These are phyloP conservation scores for Astrothelium subdiscretum DNA, from an alignment of 495 filamentous ascomycete species.

Conservation along the genomic window DNA sequence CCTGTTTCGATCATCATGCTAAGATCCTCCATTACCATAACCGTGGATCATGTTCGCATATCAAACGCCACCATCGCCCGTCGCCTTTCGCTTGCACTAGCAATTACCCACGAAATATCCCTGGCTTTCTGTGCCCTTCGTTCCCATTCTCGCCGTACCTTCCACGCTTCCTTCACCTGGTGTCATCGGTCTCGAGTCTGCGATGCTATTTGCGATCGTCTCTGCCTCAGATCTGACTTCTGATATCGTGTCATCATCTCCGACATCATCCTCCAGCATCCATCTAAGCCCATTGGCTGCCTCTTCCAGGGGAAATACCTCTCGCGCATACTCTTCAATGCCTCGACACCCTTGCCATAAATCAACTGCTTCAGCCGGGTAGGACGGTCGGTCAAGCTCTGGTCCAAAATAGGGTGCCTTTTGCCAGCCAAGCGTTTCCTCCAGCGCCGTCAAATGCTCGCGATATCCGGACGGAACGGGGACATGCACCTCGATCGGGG, in stretches of 20 bases:
- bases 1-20: too few relatives aligned
- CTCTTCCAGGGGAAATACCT: slow-evolving; percentile 92
- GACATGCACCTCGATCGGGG: slow-evolving; percentile 72
- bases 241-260: background rate
- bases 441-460: slow-evolving; percentile 67
- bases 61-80: background rate
- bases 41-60: background rate
- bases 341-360: slow-evolving; percentile 87
- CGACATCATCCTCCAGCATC: slow-evolving; percentile 52
- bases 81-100: background rate
- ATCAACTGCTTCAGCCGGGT: slow-evolving; percentile 60
- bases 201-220: background rate
- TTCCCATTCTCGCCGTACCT: background rate
- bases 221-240: slow-evolving; percentile 1
- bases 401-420: slow-evolving; percentile 62
- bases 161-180: background rate
- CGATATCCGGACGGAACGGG: slow-evolving; percentile 81
- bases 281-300: slow-evolving; percentile 83
- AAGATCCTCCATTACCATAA: too few relatives aligned
- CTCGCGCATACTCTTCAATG: slow-evolving; percentile 89
- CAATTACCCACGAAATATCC: background rate
- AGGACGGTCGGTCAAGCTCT: slow-evolving; percentile 32
- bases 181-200: slow-evolving; percentile 10
- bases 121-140: background rate
- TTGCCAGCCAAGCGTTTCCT: slow-evolving; percentile 47